Conservation (phyloP, 345 rosid genomes). For the Citrus cavaleriei region DNA sequence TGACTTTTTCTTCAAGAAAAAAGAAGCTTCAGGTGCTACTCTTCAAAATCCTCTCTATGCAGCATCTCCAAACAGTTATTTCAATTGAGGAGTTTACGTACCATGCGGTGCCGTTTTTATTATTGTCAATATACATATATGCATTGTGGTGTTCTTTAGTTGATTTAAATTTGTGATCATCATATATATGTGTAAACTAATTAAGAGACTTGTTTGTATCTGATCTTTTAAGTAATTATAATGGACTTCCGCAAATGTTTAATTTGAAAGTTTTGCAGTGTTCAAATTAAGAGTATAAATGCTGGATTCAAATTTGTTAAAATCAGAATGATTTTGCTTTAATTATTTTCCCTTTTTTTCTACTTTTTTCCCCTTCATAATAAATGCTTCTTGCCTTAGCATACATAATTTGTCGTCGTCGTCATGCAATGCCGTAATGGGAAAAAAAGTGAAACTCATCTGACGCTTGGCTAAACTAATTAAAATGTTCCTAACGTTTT, state of each 20-base stretch:
- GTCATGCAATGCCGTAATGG: no score
- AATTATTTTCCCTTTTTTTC: background rate
- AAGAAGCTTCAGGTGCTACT: conserved; percentile 15
- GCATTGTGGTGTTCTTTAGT: background rate
- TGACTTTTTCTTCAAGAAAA: conserved; percentile 61
- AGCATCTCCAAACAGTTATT: conserved; percentile 36
- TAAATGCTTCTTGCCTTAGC: no score
- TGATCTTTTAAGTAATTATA: background rate
- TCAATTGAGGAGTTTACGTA: conserved; percentile 13
- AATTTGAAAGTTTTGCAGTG: no score
- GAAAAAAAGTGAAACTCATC: no score
- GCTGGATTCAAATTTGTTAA: no score
- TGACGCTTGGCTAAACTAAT: no score
- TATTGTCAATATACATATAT: no score
- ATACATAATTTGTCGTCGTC: no score
- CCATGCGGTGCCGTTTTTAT: background rate
- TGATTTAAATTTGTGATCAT: background rate
- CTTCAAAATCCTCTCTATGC: conserved; percentile 39
- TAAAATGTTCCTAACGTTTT: rapidly evolving
- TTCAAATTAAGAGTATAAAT: no score
- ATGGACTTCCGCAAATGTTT: background rate
- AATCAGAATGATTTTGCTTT: background rate
- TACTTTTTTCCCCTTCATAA: background rate
- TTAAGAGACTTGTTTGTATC: background rate
- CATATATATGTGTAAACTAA: background rate